These are phyloP conservation scores for Ramaria sp. DNA, from an alignment of 768 basidiomycete genomes.

Conservation along the genomic window DNA sequence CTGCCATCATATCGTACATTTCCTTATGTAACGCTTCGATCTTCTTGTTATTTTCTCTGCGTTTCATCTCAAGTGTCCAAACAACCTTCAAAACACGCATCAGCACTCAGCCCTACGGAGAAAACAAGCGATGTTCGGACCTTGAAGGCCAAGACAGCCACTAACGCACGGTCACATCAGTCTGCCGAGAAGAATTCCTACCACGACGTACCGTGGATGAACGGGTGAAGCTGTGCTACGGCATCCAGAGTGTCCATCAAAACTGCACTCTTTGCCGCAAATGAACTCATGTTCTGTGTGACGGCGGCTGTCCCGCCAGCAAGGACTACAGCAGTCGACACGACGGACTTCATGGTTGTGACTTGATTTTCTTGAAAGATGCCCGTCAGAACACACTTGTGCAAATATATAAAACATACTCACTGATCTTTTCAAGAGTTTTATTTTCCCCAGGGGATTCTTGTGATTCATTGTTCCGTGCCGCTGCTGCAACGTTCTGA, in stretches of 20 bases:
- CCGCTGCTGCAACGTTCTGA: neutral
- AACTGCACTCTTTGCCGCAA: neutral
- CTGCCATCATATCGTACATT: constrained; percentile 40
- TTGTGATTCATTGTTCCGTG: neutral
- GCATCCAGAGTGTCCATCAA: neutral
- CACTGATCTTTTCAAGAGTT: neutral
- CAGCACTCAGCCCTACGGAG: constrained; percentile 14
- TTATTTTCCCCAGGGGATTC: neutral
- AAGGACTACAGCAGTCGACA: neutral
- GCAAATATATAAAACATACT: neutral
- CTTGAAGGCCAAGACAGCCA: constrained; percentile 2
- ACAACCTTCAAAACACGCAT: constrained; percentile 22
- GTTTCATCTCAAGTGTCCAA: constrained; percentile 36
- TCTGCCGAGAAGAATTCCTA: no score
- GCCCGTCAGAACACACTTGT: neutral
- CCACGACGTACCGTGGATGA: neutral
- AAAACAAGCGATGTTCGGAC: constrained; percentile 16
- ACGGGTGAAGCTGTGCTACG: constrained; percentile 2
- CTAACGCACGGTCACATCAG: neutral
- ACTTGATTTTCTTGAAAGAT: neutral
- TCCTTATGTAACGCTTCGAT: constrained; percentile 34
- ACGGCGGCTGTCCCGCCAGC: neutral
- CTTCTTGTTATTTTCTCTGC: constrained; percentile 42
- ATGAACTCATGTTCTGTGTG: neutral
- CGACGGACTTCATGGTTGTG: neutral